These are phyloP conservation scores for Pseudocercospora vitis DNA, from an alignment of 2,329 filamentous ascomycete species.

Conservation along the genomic window DNA sequence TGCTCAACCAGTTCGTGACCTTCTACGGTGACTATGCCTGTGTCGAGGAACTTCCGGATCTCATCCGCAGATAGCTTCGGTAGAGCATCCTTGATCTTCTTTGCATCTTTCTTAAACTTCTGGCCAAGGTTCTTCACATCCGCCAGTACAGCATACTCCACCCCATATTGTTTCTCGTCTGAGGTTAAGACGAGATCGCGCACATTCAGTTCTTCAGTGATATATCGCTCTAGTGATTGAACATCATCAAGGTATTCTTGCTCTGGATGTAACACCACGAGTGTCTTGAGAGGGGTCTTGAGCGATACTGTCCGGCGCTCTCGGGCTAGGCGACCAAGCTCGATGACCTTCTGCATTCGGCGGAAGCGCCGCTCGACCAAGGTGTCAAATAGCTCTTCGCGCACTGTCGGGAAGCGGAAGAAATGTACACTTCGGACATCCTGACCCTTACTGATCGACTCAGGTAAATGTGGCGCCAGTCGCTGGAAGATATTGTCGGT, in stretches of 20 bases:
- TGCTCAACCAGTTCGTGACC: slow-evolving; percentile 80
- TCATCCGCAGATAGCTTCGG: slow-evolving; percentile 75
- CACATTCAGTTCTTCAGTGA: slow-evolving; percentile 88
- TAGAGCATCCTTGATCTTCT: slow-evolving; percentile 86
- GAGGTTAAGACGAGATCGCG: slow-evolving; percentile 78
- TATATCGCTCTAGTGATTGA: slow-evolving; percentile 80
- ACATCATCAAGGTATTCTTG: slow-evolving; percentile 82
- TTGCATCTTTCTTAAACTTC: slow-evolving; percentile 94
- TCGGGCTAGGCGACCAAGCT: slow-evolving; percentile 80
- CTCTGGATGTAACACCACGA: slow-evolving; percentile 85
- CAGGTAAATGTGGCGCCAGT: slow-evolving; percentile 77
- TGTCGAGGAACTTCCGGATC: slow-evolving; percentile 73
- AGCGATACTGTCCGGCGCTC: slow-evolving; percentile 81
- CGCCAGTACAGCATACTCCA: slow-evolving; percentile 84
- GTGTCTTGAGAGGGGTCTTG: slow-evolving; percentile 85
- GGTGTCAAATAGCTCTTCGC: slow-evolving; percentile 82
- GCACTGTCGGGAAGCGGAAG: slow-evolving; percentile 82
- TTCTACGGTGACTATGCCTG: slow-evolving; percentile 76
- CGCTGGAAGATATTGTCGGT: slow-evolving; percentile 91
- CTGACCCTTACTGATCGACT: slow-evolving; percentile 61
- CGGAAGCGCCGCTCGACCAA: slow-evolving; percentile 82
- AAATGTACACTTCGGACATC: slow-evolving; percentile 91
- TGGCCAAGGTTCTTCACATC: slow-evolving; percentile 95
- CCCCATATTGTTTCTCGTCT: slow-evolving; percentile 87
- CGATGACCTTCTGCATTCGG: slow-evolving; percentile 94